Conservation (phyloP, 768 basidiomycete species). For the Rossbeevera mucosa region DNA sequence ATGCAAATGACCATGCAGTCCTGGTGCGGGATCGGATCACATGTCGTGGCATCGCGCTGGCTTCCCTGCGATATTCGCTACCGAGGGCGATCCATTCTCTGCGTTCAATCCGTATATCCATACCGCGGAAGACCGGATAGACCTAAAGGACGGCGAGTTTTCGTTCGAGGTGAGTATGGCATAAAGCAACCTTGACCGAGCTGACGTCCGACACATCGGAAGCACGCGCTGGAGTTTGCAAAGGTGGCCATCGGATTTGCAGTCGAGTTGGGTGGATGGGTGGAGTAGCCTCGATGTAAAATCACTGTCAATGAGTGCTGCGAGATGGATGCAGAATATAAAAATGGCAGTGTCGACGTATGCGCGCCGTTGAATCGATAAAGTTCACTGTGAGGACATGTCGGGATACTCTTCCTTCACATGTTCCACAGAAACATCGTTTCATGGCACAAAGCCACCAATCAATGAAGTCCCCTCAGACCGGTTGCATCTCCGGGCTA, state of each 20-base stretch:
- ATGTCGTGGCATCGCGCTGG: conserved; percentile 44
- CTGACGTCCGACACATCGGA: neutral
- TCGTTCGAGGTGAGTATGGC: conserved; percentile 30
- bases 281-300: conserved; percentile 1
- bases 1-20: neutral
- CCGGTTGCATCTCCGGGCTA: too few species aligned
- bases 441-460: too few species aligned
- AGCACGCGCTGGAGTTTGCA: conserved; percentile 43
- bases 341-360: too few species aligned
- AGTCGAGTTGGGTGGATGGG: conserved; percentile 41
- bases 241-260: conserved; percentile 57
- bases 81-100: conserved; percentile 39
- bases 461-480: too few species aligned
- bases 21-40: conserved; percentile 30
- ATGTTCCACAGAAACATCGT: too few species aligned
- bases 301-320: too few species aligned
- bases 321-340: too few species aligned
- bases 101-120: conserved; percentile 43
- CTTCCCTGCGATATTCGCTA: conserved; percentile 39
- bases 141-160: conserved; percentile 36
- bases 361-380: too few species aligned
- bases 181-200: neutral
- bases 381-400: too few species aligned
- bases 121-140: conserved; percentile 25
- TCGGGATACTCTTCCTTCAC: too few species aligned